Evolutionary conservation across 2,329 filamentous ascomycete species (phyloP), one percentile per base, ranked within the genome.

Genomic region (Paramyrothecium roridum): DNA sequence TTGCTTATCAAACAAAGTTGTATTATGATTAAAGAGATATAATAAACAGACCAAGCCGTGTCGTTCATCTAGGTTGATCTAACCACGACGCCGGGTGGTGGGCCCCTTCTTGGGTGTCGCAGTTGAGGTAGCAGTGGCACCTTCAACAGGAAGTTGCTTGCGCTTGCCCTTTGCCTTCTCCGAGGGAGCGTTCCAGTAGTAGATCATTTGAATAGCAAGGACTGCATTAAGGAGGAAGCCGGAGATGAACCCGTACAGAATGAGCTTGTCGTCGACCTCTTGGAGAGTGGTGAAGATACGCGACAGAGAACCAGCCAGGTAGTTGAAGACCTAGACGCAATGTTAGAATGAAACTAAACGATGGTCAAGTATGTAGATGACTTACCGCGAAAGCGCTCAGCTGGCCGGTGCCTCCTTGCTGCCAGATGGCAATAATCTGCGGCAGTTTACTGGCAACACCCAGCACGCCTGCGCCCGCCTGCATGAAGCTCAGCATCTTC

Each of bases 261-360:
- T 98, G 56, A 98, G 81, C 75, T 93, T 93, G 74, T 99, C 95
- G 71, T 96, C 90, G 57, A 99, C 95, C 79, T 99, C 95, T 69
- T 98, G 93, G 56, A 99, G 79, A 10, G 96, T 99, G 33, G 95
- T 99, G 75, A 97, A 99, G 77, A 99, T 96, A 70, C 95, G 90
- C 23, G 91, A 90, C 56, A 98, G 84, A 47, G 92, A 96, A 43
- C 96, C 95, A 64, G 87, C 81, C 66, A 99, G 90, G 76, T 96
- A 99, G 80, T 97, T 98, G 83, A 99, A 96, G 64, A 99, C 92
- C 93, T 97, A 66, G 8, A 50, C 7, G 17, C 7, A 11, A 33
- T 58, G 46, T 26, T 33, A 63, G 53, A 62, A 53, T 21, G 0
- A 17, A 30, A 34, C 12, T 33, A 16, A 21, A 13, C 7, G 13